Evolutionary conservation across 2,329 filamentous ascomycete genomes (phyloP), one percentile per base, ranked within the genome.

Genomic region (Penicillium sp.): DNA sequence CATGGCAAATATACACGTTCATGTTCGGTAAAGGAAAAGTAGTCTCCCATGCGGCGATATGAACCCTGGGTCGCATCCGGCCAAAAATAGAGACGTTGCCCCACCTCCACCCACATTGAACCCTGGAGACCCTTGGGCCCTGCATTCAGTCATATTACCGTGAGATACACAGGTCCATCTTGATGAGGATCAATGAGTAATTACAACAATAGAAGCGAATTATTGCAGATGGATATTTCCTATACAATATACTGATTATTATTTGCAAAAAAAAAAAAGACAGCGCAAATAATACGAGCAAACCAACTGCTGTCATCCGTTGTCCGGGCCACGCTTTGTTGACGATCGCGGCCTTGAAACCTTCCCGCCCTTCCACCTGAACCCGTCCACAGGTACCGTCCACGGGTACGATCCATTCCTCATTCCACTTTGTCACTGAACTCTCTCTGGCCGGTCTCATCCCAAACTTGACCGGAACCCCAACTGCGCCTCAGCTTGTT

Each of bases 291-390:
- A 38, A 39, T 39, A 23, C 36, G 36, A 33, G 31, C 5, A 5
- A 13, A 10, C 2, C 9, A 24, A 21, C 6, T n/a, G 21, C 36
- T 28, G 45, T 48, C 33, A 23, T 18, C 51, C 45, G 56, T 59
- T 59, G 56, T 56, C 56, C 51, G 48, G 54, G 46, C 47, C 56
- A 59, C 56, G 47, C 41, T 41, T 42, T 51, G 50, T 52, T 52
- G 49, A 48, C 31, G 42, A 42, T 47, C 34, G 43, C 26, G n/a
- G 48, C 47, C 33, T 36, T 23, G 8, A 31, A 44, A 44, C 47
- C 24, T 43, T 43, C n/a, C 29, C 42, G 13, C n/a, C 28, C 26
- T 23, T 23, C 4, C 13, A 15, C 34, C 9, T 47, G 13, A 28
- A 13, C 18, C 18, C 28, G 39, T 24, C 36, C 34, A 23, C 18